Evolutionary conservation across 2,329 filamentous ascomycete genomes (phyloP), one percentile per base, ranked within the genome.

Genomic region (Arthrobotrys conoides): DNA sequence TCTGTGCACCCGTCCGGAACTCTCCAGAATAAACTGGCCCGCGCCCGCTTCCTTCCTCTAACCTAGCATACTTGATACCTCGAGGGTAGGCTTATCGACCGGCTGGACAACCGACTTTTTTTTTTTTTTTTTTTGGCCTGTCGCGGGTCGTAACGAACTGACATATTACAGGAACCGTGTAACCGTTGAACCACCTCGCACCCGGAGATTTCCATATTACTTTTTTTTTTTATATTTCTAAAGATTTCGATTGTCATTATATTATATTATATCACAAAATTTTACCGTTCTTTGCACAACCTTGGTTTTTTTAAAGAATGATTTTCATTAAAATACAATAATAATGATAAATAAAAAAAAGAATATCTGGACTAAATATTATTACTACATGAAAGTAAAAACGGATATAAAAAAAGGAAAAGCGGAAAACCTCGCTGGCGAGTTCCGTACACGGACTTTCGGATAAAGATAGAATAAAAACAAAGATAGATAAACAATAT

Each of bases 371-470:
- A 68, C 48, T 69, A 57, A 69, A 69, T 59, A 69, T 70, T 71
- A 77, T 77, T 55, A 53, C 66, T 71, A 67, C 61, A 67, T 63
- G 18, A 33, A 67, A 27, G 49, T 51, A 55, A 49, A 65, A 8
- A n/a, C n/a, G 20, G 33, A 67, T 18, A 38, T 41, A 55, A 49
- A 55, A 8, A 30, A 30, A 14, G 8, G 55, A 68, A 68, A 49
- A 8, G 16, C 18, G 30, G 30, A 48, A 55, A 69, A 46, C 65
- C 65, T 76, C 71, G 71, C 71, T 69, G 53, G 65, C 71, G 65
- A 76, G 71, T 76, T 65, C 57, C 57, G 57, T 44, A 61, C 33
- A 44, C 36, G 57, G 24, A 61, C 30, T 16, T 59, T 18, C n/a
- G 18, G 9, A 41, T 12, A 38, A 22, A 20, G 18, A 27, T 48